These are phyloP conservation scores for Angophora floribunda DNA, from an alignment of 345 rosid species.

Conservation along the genomic window DNA sequence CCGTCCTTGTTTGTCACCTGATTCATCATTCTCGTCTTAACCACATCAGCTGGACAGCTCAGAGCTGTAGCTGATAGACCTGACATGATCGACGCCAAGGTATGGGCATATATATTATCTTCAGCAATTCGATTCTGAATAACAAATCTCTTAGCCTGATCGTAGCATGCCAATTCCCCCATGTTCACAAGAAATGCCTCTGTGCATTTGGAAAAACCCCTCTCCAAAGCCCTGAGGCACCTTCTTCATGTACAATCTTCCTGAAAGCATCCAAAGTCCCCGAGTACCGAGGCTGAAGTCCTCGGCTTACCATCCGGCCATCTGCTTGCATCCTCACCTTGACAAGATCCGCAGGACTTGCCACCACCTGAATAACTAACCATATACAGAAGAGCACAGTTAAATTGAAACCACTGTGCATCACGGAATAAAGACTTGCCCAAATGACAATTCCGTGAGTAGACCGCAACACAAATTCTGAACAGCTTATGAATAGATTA, in stretches of 20 bases:
- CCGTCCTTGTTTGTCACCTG: conserved; percentile 23
- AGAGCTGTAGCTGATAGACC: conserved; percentile 68
- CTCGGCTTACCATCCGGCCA: conserved; percentile 38
- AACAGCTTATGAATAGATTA: not conserved
- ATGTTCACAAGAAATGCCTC: conserved; percentile 85
- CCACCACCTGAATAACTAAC: conserved; percentile 63
- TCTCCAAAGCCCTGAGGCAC: conserved; percentile 66
- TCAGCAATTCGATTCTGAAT: conserved; percentile 30
- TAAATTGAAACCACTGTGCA: not conserved
- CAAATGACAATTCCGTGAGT: not conserved
- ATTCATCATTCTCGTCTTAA: conserved; percentile 93
- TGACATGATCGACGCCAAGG: conserved; percentile 69
- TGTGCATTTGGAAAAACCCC: conserved; percentile 82
- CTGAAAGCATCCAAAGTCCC: conserved; percentile 57
- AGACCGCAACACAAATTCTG: not conserved
- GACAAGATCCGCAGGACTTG: conserved; percentile 89
- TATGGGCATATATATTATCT: conserved; percentile 71
- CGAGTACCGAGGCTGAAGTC: conserved; percentile 55
- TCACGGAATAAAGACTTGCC: not conserved
- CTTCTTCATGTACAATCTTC: conserved; percentile 48
- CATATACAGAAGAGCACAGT: not conserved
- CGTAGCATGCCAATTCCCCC: conserved; percentile 92
- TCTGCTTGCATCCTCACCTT: conserved; percentile 97
- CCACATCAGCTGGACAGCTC: conserved; percentile 92
- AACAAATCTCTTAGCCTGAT: conserved; percentile 73